phyloP scores from a whole-genome alignment of 1,284 basidiomycete genomes.

The Microbotryum scabiosae region DNA sequence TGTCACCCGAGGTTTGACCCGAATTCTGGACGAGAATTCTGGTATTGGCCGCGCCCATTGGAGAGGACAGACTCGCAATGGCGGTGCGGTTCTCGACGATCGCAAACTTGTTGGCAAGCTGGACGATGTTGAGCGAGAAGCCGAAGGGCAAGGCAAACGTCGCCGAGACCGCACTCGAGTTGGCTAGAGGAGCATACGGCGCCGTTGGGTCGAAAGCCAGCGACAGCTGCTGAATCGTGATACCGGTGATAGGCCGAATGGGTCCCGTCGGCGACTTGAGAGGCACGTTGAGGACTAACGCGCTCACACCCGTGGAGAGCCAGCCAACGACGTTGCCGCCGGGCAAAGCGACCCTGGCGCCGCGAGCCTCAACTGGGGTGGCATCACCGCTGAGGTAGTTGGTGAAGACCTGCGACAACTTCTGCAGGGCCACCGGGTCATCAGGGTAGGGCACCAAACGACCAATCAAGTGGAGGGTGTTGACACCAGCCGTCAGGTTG shows the following conservation, averaged over 20 bases:
- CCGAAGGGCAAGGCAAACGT: slow-evolving; percentile 64
- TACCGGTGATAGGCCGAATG: slow-evolving; percentile 61
- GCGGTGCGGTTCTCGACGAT: slow-evolving; percentile 50
- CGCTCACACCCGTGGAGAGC: slow-evolving; percentile 56
- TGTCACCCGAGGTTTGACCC: slow-evolving; percentile 56
- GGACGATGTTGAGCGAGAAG: slow-evolving; percentile 56
- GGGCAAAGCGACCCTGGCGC: slow-evolving; percentile 51
- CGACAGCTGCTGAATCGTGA: slow-evolving; percentile 56
- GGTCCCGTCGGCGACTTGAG: slow-evolving; percentile 49
- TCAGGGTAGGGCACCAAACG: slow-evolving; percentile 52
- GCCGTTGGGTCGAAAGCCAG: slow-evolving; percentile 52
- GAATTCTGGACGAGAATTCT: slow-evolving; percentile 31
- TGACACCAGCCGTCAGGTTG: slow-evolving; percentile 49
- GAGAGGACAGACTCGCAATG: slow-evolving; percentile 52
- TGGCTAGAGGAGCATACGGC: slow-evolving; percentile 54
- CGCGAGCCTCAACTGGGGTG: slow-evolving; percentile 54
- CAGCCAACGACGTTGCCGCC: slow-evolving; percentile 54
- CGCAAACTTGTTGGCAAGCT: slow-evolving; percentile 60
- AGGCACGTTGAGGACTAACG: slow-evolving; percentile 49
- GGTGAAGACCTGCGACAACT: slow-evolving; percentile 59
- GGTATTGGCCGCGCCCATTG: slow-evolving; percentile 15
- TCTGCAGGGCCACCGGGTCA: slow-evolving; percentile 46
- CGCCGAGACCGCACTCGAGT: slow-evolving; percentile 55
- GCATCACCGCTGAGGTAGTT: slow-evolving; percentile 60
- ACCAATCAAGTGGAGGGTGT: slow-evolving; percentile 57